A percentile compares a stretch with the other conserved stretches of the same genome.
phyloP scores from a whole-genome alignment of 106 monocot genomes.

The Dendrobium huoshanense region DNA sequence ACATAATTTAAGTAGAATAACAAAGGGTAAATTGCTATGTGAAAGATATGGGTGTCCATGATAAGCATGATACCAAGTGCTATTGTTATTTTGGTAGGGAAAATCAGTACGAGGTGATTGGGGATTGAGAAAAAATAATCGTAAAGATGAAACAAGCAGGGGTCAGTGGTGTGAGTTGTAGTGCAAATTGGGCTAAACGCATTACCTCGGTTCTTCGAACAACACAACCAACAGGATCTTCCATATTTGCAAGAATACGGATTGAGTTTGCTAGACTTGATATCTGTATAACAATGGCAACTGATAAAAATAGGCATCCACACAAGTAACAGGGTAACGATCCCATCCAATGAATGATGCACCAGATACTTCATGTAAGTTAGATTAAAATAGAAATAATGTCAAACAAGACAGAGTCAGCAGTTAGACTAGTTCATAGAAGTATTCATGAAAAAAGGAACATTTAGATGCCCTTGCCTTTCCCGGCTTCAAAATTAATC shows the following conservation, averaged over 20 bases:
- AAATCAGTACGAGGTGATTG: neutral
- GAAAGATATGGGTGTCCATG: neutral
- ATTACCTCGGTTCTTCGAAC: conserved; percentile 65
- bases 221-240: conserved; percentile 72
- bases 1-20: neutral
- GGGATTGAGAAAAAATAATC: neutral
- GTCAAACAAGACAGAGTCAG: neutral
- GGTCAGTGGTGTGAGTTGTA: neutral
- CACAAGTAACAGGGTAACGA: neutral
- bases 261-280: conserved; percentile 83
- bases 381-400: neutral
- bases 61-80: neutral
- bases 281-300: conserved; percentile 35
- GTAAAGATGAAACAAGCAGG: neutral
- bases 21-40: neutral
- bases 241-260: conserved; percentile 84
- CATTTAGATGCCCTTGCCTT: conserved; percentile 41
- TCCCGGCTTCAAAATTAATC: conserved; percentile 74
- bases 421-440: neutral
- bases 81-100: neutral
- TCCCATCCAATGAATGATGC: neutral
- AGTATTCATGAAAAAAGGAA: conserved; percentile 2
- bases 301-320: neutral
- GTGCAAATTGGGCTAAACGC: neutral
- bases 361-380: neutral